Evolutionary conservation across 179 eudicot genomes (phyloP).

Genomic region (Beta macrorhiza): DNA sequence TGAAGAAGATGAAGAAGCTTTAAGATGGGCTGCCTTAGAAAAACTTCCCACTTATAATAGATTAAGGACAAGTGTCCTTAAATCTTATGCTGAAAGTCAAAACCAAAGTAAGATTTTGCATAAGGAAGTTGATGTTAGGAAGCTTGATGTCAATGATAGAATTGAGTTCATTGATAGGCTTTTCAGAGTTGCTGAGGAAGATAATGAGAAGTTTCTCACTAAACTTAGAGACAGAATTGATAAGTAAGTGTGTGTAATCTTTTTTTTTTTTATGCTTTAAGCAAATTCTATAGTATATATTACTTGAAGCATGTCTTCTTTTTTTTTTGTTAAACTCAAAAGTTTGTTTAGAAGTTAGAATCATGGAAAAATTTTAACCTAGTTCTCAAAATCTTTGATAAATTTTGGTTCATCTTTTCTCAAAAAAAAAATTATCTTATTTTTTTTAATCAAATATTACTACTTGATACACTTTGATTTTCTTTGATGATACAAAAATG

Average conservation of each 20-base stretch:
- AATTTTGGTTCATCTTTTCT: no score
- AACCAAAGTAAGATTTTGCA: constrained; percentile 21
- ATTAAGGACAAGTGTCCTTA: constrained; percentile 44
- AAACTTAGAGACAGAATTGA: constrained; percentile 47
- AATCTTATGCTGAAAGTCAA: constrained; percentile 27
- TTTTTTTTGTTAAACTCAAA: no score
- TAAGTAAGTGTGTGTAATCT: constrained; percentile 26
- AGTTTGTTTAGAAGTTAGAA: no score
- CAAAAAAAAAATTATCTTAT: no score
- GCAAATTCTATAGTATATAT: no score
- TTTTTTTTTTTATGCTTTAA: no score
- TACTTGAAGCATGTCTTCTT: no score
- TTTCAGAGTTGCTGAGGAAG: constrained; percentile 49
- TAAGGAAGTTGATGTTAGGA: constrained; percentile 47
- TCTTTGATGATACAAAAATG: no score
- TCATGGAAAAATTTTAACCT: no score
- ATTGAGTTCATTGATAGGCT: constrained; percentile 40
- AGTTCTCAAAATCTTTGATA: no score
- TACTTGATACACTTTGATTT: no score
- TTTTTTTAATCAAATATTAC: no score
- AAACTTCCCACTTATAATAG: constrained; percentile 46
- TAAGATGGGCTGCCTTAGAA: constrained; percentile 53
- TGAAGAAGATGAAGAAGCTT: constrained; percentile 54
- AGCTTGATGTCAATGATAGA: constrained; percentile 40
- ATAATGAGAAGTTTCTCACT: constrained; percentile 45